phyloP scores from a whole-genome alignment of 176 grass and related monocot species.

The Ampelocalamus luodianensis region DNA sequence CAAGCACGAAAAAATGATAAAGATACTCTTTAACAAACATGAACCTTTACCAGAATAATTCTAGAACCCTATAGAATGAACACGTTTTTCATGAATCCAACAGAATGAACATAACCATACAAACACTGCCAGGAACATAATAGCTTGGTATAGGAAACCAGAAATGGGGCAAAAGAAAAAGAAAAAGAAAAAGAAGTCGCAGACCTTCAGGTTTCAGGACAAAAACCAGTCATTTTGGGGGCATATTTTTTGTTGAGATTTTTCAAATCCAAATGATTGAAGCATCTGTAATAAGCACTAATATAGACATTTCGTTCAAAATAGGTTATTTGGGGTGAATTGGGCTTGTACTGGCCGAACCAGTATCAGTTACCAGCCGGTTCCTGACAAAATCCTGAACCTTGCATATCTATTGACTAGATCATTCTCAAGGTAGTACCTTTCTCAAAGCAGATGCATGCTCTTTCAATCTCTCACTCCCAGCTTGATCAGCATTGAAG shows the following conservation, averaged over 20 bases:
- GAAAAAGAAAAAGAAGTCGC: too few species aligned
- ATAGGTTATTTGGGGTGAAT: conserved; percentile 1
- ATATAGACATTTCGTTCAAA: neutral
- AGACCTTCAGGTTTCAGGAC: too few species aligned
- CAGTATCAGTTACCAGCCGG: neutral
- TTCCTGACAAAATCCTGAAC: conserved; percentile 17
- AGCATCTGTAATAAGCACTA: neutral
- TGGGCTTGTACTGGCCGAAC: neutral
- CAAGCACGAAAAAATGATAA: neutral
- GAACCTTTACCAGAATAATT: neutral
- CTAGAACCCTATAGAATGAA: neutral
- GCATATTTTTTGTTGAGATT: neutral
- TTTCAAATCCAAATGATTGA: neutral
- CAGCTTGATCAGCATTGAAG: conserved; percentile 54
- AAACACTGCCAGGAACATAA: neutral
- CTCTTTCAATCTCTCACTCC: conserved; percentile 87
- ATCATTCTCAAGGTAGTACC: conserved; percentile 52
- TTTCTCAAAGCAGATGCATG: conserved; percentile 82
- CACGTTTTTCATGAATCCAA: neutral
- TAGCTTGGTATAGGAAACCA: too few species aligned
- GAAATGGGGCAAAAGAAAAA: too few species aligned
- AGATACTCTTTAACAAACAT: neutral
- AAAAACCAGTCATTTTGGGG: too few species aligned
- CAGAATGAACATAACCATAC: neutral
- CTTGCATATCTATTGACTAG: conserved; percentile 18